Base-by-base conservation (phyloP, 305 asterid genomes). In the Solanum aculeatissimum region DNA sequence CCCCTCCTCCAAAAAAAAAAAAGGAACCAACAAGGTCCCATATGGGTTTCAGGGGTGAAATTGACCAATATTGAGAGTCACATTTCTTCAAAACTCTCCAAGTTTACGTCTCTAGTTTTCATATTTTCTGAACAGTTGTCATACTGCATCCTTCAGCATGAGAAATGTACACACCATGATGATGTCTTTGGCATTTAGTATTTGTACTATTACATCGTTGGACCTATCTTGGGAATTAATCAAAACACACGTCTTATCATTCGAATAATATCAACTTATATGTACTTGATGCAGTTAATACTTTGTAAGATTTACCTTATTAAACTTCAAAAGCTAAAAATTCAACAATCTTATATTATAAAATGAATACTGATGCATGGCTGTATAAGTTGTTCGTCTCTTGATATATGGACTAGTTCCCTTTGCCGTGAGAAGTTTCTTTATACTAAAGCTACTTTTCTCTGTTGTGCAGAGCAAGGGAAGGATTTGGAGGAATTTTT, bases 401-500 rank as follows among this genome's bases (percentile, higher is more conserved):
- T 77, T 49, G 65, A 51, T 29, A 53, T 16, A 18, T 77, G 63
- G 65, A 27, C 45, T 75, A 6, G 43, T 75, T 71, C 62, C 62
- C 9, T 51, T 7, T 77, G 6, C 47, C 63, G 2, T 77, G 27
- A 51, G 82, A 29, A 77, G 27, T 29, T 75, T 23, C 25, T 43
- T 65, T 38, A 2, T 42, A 40, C 54, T 83, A 51, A 69, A 68
- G 51, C 21, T 74, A 49, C 69, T 18, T 65, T 35, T 77, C 78
- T 87, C 38, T 80, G 43, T 87, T 65, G 21, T 88, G 91, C 97
- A 96, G 98, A 91, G 85, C 98, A 96, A 35, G 96, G 95, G 51
- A 96, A 94, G 88, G 93, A 93, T 90, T 91, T 96, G 93, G 94
- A 90, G 45, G 98, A 94, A 88, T 94, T 96, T 88, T 96, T 96